Conservation (phyloP, 23 red algal species). For the Gracilaria caudata region DNA sequence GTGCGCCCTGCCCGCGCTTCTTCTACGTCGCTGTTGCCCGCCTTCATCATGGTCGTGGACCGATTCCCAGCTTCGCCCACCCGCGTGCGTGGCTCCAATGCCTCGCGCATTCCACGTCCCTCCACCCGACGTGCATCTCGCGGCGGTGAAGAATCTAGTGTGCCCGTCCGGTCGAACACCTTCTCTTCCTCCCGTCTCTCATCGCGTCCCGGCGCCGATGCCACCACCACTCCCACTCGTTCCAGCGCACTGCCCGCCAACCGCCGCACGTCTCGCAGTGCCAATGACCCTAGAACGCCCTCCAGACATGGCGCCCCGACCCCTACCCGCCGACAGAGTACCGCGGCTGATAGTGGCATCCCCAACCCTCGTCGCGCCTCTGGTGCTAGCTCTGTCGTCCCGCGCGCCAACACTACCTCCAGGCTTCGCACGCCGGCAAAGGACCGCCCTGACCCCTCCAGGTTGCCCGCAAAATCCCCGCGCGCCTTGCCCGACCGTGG, state of each 20-base stretch:
- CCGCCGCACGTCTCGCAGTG: neutral
- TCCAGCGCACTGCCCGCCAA: neutral
- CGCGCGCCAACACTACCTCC: neutral
- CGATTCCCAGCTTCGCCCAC: slow-evolving; percentile 36
- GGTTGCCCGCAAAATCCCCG: slow-evolving; percentile 1
- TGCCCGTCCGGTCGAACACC: neutral
- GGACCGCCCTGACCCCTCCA: slow-evolving; percentile 6
- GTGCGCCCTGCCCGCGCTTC: neutral
- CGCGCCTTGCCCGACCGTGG: slow-evolving; percentile 38
- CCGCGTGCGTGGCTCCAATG: neutral
- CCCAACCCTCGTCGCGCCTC: slow-evolving; percentile 1
- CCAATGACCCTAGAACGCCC: neutral
- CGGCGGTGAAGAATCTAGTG: neutral
- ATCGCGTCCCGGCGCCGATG: neutral
- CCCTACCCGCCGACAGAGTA: neutral
- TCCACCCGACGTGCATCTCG: slow-evolving; percentile 2
- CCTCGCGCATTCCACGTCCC: slow-evolving; percentile 24
- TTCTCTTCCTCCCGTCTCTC: neutral
- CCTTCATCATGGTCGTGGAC: neutral
- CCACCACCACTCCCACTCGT: neutral
- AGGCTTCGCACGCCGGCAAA: slow-evolving; percentile 30
- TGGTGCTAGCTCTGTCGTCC: neutral
- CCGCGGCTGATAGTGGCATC: neutral
- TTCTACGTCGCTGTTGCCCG: neutral
- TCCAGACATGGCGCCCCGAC: neutral